phyloP scores from a whole-genome alignment of 2,329 filamentous ascomycete genomes.

The Monosporascus cannonballus region DNA sequence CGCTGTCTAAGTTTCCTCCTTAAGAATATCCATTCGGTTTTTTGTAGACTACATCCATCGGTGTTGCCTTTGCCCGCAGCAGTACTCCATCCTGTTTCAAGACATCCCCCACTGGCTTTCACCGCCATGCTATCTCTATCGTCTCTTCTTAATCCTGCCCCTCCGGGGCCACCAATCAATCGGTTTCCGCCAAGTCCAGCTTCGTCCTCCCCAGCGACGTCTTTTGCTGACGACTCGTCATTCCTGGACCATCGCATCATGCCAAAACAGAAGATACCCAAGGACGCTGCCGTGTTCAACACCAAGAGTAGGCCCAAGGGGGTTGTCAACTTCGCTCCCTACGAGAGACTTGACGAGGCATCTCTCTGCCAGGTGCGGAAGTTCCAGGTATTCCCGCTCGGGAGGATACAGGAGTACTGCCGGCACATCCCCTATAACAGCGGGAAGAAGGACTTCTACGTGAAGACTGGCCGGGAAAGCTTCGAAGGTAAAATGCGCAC shows the following conservation, averaged over 20 bases:
- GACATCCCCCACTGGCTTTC: slow-evolving; percentile 27
- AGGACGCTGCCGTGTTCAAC: slow-evolving; percentile 55
- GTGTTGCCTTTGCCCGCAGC: slow-evolving; percentile 21
- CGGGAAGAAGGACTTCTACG: slow-evolving; percentile 82
- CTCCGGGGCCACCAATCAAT: slow-evolving; percentile 35
- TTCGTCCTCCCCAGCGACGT: slow-evolving; percentile 29
- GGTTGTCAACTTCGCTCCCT: slow-evolving; percentile 66
- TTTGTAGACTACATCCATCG: slow-evolving; percentile 16
- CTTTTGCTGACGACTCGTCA: slow-evolving; percentile 26
- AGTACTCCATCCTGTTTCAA: slow-evolving; percentile 31
- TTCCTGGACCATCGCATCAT: slow-evolving; percentile 23
- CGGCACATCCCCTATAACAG: slow-evolving; percentile 90
- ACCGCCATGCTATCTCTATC: slow-evolving; percentile 57
- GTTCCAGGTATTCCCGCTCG: slow-evolving; percentile 62
- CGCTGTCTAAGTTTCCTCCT: slow-evolving; percentile 27
- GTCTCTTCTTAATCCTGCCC: slow-evolving; percentile 59
- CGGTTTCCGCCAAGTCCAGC: slow-evolving; percentile 36
- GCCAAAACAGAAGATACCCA: slow-evolving; percentile 54
- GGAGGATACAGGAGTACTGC: slow-evolving; percentile 54
- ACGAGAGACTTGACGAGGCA: slow-evolving; percentile 57
- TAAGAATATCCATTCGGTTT: slow-evolving; percentile 17
- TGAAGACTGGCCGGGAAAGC: slow-evolving; percentile 79
- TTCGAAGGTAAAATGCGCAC: slow-evolving; percentile 65
- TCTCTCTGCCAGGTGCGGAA: slow-evolving; percentile 52
- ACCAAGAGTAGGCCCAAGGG: slow-evolving; percentile 58